phyloP scores from a whole-genome alignment of 2,329 filamentous ascomycete genomes.

The Sphaerulina musiva region DNA sequence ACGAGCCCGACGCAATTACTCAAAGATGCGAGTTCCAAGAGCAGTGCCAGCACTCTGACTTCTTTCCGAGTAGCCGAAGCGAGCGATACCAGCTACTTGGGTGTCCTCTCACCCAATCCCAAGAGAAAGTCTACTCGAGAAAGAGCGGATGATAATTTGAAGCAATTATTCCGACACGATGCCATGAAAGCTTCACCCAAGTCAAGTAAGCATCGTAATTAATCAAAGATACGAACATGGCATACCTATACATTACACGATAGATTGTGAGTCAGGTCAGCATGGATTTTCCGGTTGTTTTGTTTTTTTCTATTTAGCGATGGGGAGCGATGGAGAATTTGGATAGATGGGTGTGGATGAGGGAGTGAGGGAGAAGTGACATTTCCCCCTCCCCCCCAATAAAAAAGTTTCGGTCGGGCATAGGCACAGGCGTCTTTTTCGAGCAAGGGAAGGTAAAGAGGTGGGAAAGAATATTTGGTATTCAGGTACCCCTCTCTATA shows the following conservation, averaged over 20 bases:
- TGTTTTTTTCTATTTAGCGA: too few relatives aligned
- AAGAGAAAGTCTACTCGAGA: not conserved
- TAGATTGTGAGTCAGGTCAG: not conserved
- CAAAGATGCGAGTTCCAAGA: conserved; percentile 30
- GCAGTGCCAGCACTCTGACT: conserved; percentile 30
- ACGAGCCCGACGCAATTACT: conserved; percentile 20
- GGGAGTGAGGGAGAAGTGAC: too few relatives aligned
- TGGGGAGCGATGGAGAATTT: not conserved
- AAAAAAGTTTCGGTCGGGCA: not conserved
- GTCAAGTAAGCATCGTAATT: not conserved
- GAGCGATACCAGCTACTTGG: conserved; percentile 23
- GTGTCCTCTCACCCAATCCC: not conserved
- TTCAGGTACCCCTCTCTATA: too few relatives aligned
- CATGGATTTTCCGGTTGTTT: not conserved
- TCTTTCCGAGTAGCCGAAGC: conserved; percentile 29
- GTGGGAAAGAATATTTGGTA: too few relatives aligned
- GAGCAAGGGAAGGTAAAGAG: too few relatives aligned
- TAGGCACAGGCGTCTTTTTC: not conserved
- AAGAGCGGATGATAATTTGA: conserved; percentile 26
- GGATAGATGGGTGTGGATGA: too few relatives aligned
- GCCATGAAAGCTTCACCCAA: conserved; percentile 28
- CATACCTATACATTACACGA: not conserved
- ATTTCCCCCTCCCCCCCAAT: too few relatives aligned
- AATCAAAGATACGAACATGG: not conserved
- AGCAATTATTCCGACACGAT: conserved; percentile 33